These are phyloP conservation scores for Bombardia bombarda DNA, from an alignment of 495 filamentous ascomycete genomes.

Conservation along the genomic window DNA sequence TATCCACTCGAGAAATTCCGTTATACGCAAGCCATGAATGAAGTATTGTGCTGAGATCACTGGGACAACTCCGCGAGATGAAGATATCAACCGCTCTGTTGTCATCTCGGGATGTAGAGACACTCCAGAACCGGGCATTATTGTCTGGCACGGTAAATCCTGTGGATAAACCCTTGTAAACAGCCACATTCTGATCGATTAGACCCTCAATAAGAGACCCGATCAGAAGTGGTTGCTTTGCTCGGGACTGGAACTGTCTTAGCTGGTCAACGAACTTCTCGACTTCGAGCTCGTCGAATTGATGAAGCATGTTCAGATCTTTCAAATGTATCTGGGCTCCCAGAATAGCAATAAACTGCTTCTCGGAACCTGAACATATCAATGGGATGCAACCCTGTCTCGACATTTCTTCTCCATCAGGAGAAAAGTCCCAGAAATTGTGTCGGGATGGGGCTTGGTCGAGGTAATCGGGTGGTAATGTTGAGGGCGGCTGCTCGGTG, in stretches of 20 bases:
- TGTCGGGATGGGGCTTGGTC: conserved; percentile 5
- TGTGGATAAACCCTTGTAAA: conserved; percentile 17
- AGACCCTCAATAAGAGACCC: conserved; percentile 13
- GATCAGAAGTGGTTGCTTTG: conserved; percentile 6
- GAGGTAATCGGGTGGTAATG: conserved; percentile 3
- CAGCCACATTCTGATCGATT: conserved; percentile 1
- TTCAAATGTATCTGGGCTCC: conserved; percentile 14
- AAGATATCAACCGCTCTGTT: conserved; percentile 9
- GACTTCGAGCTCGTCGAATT: conserved; percentile 9
- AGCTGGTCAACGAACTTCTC: conserved; percentile 14
- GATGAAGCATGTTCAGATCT: conserved; percentile 16
- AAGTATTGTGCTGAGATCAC: conserved; percentile 13
- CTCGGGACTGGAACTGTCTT: conserved; percentile 3
- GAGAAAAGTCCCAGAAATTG: conserved; percentile 15
- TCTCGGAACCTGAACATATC: conserved; percentile 1
- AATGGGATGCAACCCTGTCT: conserved; percentile 15
- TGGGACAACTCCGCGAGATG: conserved; percentile 15
- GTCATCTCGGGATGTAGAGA: conserved; percentile 2
- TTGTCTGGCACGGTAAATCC: conserved; percentile 20
- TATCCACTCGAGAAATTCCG: conserved; percentile 9
- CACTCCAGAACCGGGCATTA: conserved; percentile 15
- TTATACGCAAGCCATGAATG: conserved; percentile 22
- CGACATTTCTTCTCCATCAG: conserved; percentile 8
- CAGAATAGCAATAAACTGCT: conserved; percentile 12
- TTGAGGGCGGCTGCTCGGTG: not conserved